Percentiles rank a stretch among this genome's conserved stretches.
phyloP scores from a whole-genome alignment of 371 early-diverging fungal species.

The Thermomucor indicae-seudaticae region DNA sequence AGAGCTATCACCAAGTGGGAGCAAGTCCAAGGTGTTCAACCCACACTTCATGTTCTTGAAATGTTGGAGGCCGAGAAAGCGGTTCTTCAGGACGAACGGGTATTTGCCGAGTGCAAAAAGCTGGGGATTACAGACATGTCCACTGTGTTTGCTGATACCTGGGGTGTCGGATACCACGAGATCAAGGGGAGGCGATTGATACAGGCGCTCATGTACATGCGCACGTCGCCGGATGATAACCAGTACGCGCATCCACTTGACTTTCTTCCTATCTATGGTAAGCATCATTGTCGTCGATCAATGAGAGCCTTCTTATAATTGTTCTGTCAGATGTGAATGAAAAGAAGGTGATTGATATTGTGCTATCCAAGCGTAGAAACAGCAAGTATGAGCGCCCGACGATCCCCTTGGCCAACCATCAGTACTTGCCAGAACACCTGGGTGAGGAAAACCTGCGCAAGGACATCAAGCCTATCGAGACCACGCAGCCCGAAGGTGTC shows the following conservation, averaged over 20 bases:
- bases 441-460: conserved; percentile 35
- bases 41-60: conserved; percentile 35
- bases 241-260: conserved; percentile 50
- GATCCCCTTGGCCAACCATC: conserved; percentile 30
- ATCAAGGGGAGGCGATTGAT: conserved; percentile 34
- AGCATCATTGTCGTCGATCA: conserved; percentile 1
- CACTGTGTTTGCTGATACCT: conserved; percentile 34
- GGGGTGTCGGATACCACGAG: conserved; percentile 38
- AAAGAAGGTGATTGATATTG: conserved; percentile 31
- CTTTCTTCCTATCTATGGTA: conserved; percentile 39
- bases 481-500: conserved; percentile 46
- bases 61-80: conserved; percentile 36
- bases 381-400: conserved; percentile 35
- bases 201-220: conserved; percentile 40
- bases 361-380: conserved; percentile 27
- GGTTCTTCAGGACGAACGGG: conserved; percentile 24
- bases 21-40: conserved; percentile 31
- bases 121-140: conserved; percentile 41
- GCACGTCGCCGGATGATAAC: conserved; percentile 37
- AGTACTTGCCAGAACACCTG: conserved; percentile 39
- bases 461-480: conserved; percentile 41
- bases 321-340: conserved; percentile 21
- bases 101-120: conserved; percentile 30
- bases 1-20: conserved; percentile 21
- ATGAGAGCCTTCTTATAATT: neutral